A percentile compares a stretch with the other conserved stretches of the same genome.
Evolutionary conservation across 2,329 filamentous ascomycete species (phyloP).

Genomic region (Penicillium freii): DNA sequence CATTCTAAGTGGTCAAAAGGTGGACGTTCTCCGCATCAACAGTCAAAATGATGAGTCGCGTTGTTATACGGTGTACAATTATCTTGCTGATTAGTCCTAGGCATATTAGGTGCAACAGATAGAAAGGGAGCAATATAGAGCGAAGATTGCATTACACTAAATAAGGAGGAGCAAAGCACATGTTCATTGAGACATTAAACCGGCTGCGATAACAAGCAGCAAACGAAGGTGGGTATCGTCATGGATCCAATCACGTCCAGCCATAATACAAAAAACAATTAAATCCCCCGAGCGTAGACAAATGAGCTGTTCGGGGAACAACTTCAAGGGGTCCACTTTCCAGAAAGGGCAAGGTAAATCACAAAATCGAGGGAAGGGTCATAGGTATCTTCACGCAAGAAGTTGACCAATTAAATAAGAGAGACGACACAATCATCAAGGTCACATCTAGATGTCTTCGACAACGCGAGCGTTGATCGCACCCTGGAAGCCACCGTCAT

Average conservation of each 20-base stretch:
- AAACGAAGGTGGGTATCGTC: conserved; percentile 38
- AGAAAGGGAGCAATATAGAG: neutral
- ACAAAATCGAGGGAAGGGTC: conserved; percentile 12
- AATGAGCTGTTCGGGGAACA: neutral
- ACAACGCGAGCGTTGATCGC: conserved; percentile 79
- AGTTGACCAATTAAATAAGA: conserved; percentile 1
- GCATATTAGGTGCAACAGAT: neutral
- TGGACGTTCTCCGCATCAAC: neutral
- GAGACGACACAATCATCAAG: neutral
- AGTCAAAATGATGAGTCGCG: neutral
- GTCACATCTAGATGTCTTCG: conserved; percentile 69
- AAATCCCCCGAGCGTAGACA: neutral
- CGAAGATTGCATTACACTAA: conserved; percentile 6
- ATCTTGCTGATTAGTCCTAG: neutral
- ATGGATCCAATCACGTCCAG: conserved; percentile 16
- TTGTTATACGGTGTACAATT: neutral
- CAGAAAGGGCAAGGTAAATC: conserved; percentile 14
- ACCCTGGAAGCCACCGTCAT: conserved; percentile 66
- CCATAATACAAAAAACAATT: conserved; percentile 19
- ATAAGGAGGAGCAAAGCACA: neutral
- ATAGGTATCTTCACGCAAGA: conserved; percentile 17
- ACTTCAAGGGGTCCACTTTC: neutral
- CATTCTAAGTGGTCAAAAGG: neutral
- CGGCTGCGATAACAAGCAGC: neutral
- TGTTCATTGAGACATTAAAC: conserved; percentile 8